Base-by-base conservation (phyloP, 495 filamentous ascomycete genomes). In the Xylaria scruposa region DNA sequence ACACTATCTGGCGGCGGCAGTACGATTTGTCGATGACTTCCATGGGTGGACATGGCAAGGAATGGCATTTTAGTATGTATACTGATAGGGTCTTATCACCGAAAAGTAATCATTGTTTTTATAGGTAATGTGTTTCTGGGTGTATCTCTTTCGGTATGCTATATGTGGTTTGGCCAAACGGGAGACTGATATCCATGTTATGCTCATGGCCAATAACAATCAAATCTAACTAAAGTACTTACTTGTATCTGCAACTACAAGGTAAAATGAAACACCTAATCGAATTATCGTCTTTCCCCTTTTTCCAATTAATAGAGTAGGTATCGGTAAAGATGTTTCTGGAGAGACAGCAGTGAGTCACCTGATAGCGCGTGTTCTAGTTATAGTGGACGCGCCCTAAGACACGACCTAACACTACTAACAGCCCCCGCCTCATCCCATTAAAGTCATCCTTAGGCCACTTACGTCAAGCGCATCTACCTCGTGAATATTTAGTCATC, bases 21-120 rank as follows among this genome's bases (percentile, higher is more conserved):
- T 95, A 24, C 89, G 89, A 76, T 94, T 97, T 82, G 90, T 86
- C 0, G 89, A 91, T 67, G 92, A 92, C 66, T 97, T 97, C 78
- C 81, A 85, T 62, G 90, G 89, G 0, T 98, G 96, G 95, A 84
- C 67, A 21, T 75, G 4, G 4, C 2, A 1, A 36, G 33, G 33
- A 36, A 38, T 8, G 95, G 84, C 67, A 21, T 75, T 73, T 67
- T 78, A 70, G 53, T 72, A 38, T 13, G 56, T 33, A 4, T 49
- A 17, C 21, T 21, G 19, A 47, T 26, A 21, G 33, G 46, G 13
- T 3, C 29, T 46, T 24, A 21, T 31, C 26, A 17, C 19, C 33
- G 17, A 61, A 42, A 51, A 44, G 29, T 17, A 7, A 51, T n/a
- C 9, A 2, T 12, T 5, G 0, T 6, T 24, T 21, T 4, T 53